phyloP scores from a whole-genome alignment of 2,329 filamentous ascomycete species.

The Xylariales sp. region DNA sequence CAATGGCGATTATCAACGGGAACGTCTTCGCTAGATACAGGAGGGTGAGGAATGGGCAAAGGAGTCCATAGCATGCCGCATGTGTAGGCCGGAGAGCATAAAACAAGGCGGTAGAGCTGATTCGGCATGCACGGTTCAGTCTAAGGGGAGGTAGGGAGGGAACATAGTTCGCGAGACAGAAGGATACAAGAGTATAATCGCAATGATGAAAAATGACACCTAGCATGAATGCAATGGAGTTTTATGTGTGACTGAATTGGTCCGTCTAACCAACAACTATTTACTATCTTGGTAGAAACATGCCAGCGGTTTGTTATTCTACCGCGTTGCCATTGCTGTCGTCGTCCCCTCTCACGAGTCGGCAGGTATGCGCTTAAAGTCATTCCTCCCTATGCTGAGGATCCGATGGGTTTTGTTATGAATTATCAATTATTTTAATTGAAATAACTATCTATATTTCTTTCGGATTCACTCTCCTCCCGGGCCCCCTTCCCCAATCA shows the following conservation, averaged over 20 bases:
- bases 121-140: neutral
- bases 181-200: slow-evolving; percentile 19
- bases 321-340: too few relatives aligned
- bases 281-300: neutral
- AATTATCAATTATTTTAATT: too few relatives aligned
- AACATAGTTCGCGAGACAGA: slow-evolving; percentile 18
- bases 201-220: slow-evolving; percentile 14
- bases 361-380: too few relatives aligned
- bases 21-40: neutral
- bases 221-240: neutral
- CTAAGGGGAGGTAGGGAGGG: neutral
- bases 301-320: neutral
- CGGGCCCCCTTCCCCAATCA: too few relatives aligned
- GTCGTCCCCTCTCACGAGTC: neutral
- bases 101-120: slow-evolving; percentile 1
- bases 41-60: neutral
- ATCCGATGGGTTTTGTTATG: too few relatives aligned
- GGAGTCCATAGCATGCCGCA: neutral
- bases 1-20: slow-evolving; percentile 2
- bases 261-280: neutral
- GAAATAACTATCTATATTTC: too few relatives aligned
- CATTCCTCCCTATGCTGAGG: too few relatives aligned
- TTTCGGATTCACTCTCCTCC: too few relatives aligned
- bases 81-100: slow-evolving; percentile 12
- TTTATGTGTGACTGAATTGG: slow-evolving; percentile 1